These are phyloP conservation scores for Candida piceae DNA, from an alignment of 805 yeast genomes.

Conservation along the genomic window DNA sequence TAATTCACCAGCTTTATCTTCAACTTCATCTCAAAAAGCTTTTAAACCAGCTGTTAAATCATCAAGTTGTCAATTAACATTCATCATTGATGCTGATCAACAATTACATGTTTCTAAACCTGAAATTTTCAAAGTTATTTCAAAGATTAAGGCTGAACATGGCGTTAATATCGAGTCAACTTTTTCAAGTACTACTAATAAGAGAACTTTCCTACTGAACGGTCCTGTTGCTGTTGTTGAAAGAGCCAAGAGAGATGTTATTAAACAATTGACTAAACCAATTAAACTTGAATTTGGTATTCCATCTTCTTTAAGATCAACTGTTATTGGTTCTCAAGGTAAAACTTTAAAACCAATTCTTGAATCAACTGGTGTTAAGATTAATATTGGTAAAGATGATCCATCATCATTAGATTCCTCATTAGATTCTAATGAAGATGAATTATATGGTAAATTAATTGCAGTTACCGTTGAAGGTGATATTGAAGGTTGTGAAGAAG, in stretches of 20 bases:
- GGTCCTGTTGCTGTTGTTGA: slow-evolving; percentile 67
- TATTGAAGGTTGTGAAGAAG: slow-evolving; percentile 71
- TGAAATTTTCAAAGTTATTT: slow-evolving; percentile 64
- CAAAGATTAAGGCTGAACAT: slow-evolving; percentile 53
- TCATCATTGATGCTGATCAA: slow-evolving; percentile 64
- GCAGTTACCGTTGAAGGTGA: slow-evolving; percentile 75
- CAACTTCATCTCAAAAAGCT: slow-evolving; percentile 19
- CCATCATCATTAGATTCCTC: slow-evolving; percentile 11
- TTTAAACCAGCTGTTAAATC: slow-evolving; percentile 44
- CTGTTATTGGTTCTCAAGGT: slow-evolving; percentile 86
- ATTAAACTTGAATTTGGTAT: slow-evolving; percentile 53
- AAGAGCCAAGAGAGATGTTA: slow-evolving; percentile 68
- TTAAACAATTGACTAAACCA: slow-evolving; percentile 74
- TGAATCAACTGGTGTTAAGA: slow-evolving; percentile 58
- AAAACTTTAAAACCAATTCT: slow-evolving; percentile 73
- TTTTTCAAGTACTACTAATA: slow-evolving; percentile 64
- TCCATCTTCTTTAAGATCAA: slow-evolving; percentile 73
- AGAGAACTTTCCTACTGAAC: slow-evolving; percentile 76
- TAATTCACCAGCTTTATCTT: slow-evolving; percentile 16
- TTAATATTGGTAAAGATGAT: slow-evolving; percentile 54
- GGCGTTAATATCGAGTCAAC: slow-evolving; percentile 78
- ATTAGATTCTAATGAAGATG: slow-evolving; percentile 39
- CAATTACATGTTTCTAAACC: slow-evolving; percentile 59
- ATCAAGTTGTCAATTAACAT: slow-evolving; percentile 69
- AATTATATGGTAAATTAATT: slow-evolving; percentile 54